Base-by-base conservation (phyloP, 2,329 filamentous ascomycete genomes). In the Fusarium liriodendri region DNA sequence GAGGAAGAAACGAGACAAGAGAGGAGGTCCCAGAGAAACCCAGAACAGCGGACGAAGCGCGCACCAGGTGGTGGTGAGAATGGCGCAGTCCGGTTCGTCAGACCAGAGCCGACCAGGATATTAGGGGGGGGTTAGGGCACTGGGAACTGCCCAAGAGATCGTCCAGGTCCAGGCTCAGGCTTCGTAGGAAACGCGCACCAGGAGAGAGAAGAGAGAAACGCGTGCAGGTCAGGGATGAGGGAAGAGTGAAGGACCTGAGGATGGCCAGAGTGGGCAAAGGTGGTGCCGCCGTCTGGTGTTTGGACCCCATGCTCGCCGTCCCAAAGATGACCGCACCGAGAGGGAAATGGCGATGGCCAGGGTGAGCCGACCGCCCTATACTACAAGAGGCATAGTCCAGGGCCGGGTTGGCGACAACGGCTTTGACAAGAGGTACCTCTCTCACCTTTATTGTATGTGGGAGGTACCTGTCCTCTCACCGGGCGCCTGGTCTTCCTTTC, bases 281-380 rank as follows among this genome's bases (percentile, higher is more conserved):
- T 72, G 64, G 70, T 70, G 69, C 69, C 57, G 73, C 58, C 60
- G 70, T 69, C 62, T 77, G 76, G 75, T 76, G 76, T 78, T 78
- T 78, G 76, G 64, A 69, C 65, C 66, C 70, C 71, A 76, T 70
- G 74, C 69, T 70, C 55, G 45, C 69, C 61, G 54, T 50, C 65
- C 66, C 72, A 66, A 73, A 65, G 47, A 65, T 67, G 61, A 76
- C 68, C 64, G 70, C 63, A 60, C 63, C 55, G 29, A 65, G 73
- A 72, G 61, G 72, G 76, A 78, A 78, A 74, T 75, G 67, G 72
- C 62, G 70, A 78, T 73, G 69, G 59, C 76, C 66, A 72, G 75
- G 76, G 76, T 76, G 54, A 70, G 65, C 58, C 50, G 67, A 47
- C 54, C 7, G 59, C 40, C 5, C 25, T 73, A 73, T 16, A 7